Conservation (phyloP, 352 stramenopile genomes). For the Peronospora belbahrii region DNA sequence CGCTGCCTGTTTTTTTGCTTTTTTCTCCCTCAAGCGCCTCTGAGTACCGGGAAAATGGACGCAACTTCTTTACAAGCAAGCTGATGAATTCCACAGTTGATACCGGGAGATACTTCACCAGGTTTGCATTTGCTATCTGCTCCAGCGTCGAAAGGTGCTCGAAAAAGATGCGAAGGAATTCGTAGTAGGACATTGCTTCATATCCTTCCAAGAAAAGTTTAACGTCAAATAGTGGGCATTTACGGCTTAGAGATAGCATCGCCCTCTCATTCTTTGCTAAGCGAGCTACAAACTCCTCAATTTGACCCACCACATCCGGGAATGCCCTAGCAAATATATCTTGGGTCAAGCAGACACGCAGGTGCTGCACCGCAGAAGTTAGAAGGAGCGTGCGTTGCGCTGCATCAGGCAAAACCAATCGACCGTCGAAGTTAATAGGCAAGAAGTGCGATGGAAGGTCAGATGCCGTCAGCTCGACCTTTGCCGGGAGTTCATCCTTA, state of each 20-base stretch:
- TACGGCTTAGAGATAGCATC: constrained; percentile 36
- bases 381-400: constrained; percentile 48
- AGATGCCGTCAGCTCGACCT: constrained; percentile 20
- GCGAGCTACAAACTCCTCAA: constrained; percentile 49
- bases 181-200: constrained; percentile 45
- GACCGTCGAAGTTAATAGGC: constrained; percentile 49
- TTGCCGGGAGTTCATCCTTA: constrained; percentile 43
- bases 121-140: constrained; percentile 44
- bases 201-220: constrained; percentile 16
- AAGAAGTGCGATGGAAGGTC: constrained; percentile 56
- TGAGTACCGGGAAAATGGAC: constrained; percentile 60
- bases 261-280: constrained; percentile 30
- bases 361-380: constrained; percentile 44
- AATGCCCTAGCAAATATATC: constrained; percentile 45
- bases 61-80: constrained; percentile 65
- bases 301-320: constrained; percentile 35
- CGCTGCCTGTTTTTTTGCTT: constrained; percentile 60
- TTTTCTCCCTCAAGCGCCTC: constrained; percentile 70
- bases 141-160: constrained; percentile 39
- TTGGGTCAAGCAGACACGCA: constrained; percentile 49
- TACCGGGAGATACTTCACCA: constrained; percentile 36
- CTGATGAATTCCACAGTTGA: constrained; percentile 43
- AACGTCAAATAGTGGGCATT: constrained; percentile 41
- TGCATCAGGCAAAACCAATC: constrained; percentile 23
- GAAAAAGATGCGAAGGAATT: constrained; percentile 48